phyloP scores from a whole-genome alignment of 495 filamentous ascomycete species.

The Eremomyces bilateralis region DNA sequence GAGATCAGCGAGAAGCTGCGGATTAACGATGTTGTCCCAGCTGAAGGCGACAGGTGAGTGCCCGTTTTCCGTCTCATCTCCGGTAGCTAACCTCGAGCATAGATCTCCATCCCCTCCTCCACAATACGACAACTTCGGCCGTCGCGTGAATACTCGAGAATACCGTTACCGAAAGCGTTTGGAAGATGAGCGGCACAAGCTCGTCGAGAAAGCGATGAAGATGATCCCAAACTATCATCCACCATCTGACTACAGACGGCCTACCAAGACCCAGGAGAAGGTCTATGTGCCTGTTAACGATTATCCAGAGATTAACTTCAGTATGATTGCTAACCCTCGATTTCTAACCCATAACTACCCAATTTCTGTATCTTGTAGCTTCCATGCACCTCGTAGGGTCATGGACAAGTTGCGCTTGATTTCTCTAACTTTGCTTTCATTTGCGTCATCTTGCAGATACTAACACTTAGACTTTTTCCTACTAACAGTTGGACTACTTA shows the following conservation, averaged over 20 bases:
- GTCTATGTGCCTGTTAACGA: slow-evolving; percentile 99
- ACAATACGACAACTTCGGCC: slow-evolving; percentile 96
- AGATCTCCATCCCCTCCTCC: slow-evolving; percentile 91
- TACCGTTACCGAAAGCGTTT: slow-evolving; percentile 92
- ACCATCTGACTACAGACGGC: slow-evolving; percentile 89
- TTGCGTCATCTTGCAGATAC: slow-evolving; percentile 38
- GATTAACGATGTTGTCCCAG: slow-evolving; percentile 93
- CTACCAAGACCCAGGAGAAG: slow-evolving; percentile 99
- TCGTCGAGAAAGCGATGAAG: slow-evolving; percentile 96
- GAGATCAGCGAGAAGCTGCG: slow-evolving; percentile 97
- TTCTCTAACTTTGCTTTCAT: too few species aligned
- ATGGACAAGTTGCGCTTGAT: too few species aligned
- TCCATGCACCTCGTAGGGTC: not conserved
- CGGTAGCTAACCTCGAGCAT: too few species aligned
- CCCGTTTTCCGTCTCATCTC: not conserved
- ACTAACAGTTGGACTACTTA: slow-evolving; percentile 97
- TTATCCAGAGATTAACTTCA: slow-evolving; percentile 99
- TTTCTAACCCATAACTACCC: slow-evolving; percentile 36
- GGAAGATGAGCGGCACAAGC: slow-evolving; percentile 94
- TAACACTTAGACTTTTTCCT: slow-evolving; percentile 76
- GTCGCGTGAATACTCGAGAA: slow-evolving; percentile 95
- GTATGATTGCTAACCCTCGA: slow-evolving; percentile 98
- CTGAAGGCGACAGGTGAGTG: slow-evolving; percentile 75
- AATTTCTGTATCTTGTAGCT: slow-evolving; percentile 1
- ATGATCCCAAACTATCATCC: slow-evolving; percentile 96